phyloP scores from a whole-genome alignment of 768 basidiomycete species.

The Coprinopsis sp. region DNA sequence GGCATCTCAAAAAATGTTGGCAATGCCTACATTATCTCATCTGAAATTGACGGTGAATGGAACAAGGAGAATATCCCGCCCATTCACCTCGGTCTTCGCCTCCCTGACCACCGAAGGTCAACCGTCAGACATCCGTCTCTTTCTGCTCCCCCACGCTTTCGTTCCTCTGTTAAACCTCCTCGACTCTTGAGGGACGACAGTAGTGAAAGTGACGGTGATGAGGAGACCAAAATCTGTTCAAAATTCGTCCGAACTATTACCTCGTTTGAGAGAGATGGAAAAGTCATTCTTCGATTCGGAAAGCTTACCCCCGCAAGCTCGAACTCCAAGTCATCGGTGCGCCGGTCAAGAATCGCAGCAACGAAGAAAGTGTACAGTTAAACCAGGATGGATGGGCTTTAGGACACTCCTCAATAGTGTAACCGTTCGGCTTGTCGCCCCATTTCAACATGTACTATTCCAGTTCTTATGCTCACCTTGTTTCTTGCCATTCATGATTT shows the following conservation, averaged over 20 bases:
- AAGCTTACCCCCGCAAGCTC: background rate
- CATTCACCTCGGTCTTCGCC: conserved; percentile 2
- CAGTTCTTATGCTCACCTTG: too few species aligned
- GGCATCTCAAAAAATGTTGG: background rate
- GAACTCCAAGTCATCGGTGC: too few species aligned
- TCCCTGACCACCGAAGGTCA: background rate
- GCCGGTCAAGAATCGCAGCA: too few species aligned
- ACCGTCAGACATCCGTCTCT: background rate
- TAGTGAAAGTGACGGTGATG: background rate
- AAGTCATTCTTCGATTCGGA: background rate
- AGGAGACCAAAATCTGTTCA: background rate
- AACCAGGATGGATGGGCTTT: too few species aligned
- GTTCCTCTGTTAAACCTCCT: too few species aligned
- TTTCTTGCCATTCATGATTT: too few species aligned
- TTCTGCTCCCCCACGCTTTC: background rate
- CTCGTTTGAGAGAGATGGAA: conserved; percentile 3
- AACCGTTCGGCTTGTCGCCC: too few species aligned
- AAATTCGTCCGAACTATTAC: background rate
- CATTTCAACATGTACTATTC: too few species aligned
- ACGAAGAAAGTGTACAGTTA: too few species aligned
- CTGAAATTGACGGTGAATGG: conserved; percentile 7
- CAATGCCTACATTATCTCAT: background rate
- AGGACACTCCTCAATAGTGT: too few species aligned
- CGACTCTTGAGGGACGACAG: too few species aligned
- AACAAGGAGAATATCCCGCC: conserved; percentile 11